Base-by-base conservation (phyloP, 495 filamentous ascomycete species). In the Annulohypoxylon maeteangense region DNA sequence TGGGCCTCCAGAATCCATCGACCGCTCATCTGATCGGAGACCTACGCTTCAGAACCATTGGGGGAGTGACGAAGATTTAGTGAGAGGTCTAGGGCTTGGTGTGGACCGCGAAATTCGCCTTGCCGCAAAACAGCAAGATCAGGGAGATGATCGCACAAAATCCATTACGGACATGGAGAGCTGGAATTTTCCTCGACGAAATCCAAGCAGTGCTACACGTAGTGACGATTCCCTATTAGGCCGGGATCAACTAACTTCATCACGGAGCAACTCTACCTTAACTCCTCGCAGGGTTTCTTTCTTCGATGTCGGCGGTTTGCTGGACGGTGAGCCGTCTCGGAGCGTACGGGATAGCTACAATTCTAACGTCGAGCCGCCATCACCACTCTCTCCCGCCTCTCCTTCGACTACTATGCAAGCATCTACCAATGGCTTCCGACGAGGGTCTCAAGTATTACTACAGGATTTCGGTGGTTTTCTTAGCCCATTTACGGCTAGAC, bases 1-100 rank as follows among this genome's bases (percentile, higher is more conserved):
- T 10, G 65, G 79, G 42, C 75, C 77, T 23, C 78, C 75, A 20
- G 78, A 83, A 45, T 84, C 82, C 27, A 57, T 85, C 5, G 83
- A 88, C 23, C 83, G 83, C 47, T 74, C 65, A 5, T 74, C 79
- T 14, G 74, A 75, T n/a, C 78, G 84, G 16, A 79, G 84, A 16
- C 83, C 87, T 3, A 85, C 81, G 8, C 72, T 80, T n/a, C 81
- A 87, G 20, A 80, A 86, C 51, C 85, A 89, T 66, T 95, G 92
- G 92, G 92, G 92, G 6, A 93, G 90, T 68, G 93, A 96, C 75
- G 90, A 91, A 50, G 92, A 95, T 74, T 82, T 96, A 3, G 92
- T 91, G 0, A 82, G 87, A 12, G 91, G 88, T 71, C 42, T 94
- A 32, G 92, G 93, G n/a, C 85, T 91, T 14, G 82, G 89, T 20